Conservation (phyloP, 139 green algal species). For the Parachlorella kessleri region DNA sequence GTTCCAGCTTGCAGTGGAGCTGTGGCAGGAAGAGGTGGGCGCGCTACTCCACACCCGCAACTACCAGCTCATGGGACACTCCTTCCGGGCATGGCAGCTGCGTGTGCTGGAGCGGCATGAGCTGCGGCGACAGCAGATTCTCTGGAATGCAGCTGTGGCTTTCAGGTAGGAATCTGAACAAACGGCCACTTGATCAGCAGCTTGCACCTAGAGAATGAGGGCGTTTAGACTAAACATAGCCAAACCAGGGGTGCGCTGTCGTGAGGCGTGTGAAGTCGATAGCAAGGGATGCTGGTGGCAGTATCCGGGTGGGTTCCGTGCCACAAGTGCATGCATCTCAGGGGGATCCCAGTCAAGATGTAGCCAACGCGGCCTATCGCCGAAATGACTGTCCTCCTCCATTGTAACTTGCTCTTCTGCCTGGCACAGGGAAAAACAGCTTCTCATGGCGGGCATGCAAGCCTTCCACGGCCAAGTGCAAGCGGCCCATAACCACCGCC, state of each 20-base stretch:
- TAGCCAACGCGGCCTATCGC: no score
- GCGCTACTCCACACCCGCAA: conserved; percentile 19
- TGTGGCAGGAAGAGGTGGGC: conserved; percentile 29
- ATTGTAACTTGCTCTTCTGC: background rate
- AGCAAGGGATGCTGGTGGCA: no score
- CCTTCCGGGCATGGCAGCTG: conserved; percentile 28
- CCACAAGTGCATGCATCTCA: no score
- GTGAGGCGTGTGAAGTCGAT: no score
- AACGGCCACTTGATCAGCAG: no score
- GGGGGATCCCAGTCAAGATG: no score
- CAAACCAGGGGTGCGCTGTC: no score
- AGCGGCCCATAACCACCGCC: background rate
- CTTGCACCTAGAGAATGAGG: no score
- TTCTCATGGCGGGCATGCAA: conserved; percentile 13
- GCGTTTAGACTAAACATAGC: no score
- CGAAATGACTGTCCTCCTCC: background rate
- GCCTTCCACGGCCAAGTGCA: background rate
- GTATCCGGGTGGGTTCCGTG: no score
- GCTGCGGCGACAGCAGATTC: conserved; percentile 18
- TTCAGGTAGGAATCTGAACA: no score
- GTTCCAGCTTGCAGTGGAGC: conserved; percentile 13
- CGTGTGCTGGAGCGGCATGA: conserved; percentile 19
- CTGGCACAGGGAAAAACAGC: conserved; percentile 12
- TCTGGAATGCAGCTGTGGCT: conserved; percentile 12
- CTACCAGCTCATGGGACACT: conserved; percentile 1